Evolutionary conservation across 495 filamentous ascomycete species (phyloP).

Genomic region (Penicillium pancosmium): DNA sequence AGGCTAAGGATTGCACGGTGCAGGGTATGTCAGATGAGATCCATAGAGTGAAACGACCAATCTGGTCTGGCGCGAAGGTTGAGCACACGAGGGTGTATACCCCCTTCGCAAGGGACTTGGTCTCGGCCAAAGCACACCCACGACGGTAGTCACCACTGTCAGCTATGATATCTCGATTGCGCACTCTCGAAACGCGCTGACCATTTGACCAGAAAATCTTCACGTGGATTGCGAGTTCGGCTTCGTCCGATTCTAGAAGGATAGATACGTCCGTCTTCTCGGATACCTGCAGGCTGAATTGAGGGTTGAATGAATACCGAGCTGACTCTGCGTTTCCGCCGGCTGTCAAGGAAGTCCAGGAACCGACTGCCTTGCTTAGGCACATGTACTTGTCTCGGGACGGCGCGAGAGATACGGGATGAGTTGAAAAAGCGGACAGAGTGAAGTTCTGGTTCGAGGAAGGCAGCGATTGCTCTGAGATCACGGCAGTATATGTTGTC

Average conservation of each 20-base stretch:
- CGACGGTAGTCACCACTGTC: slow-evolving; percentile 84
- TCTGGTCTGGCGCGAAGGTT: slow-evolving; percentile 80
- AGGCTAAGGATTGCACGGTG: slow-evolving; percentile 54
- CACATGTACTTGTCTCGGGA: slow-evolving; percentile 62
- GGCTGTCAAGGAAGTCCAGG: slow-evolving; percentile 78
- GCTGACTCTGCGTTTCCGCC: slow-evolving; percentile 81
- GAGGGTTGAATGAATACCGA: slow-evolving; percentile 80
- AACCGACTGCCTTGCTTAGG: slow-evolving; percentile 53
- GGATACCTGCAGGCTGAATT: slow-evolving; percentile 69
- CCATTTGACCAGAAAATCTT: slow-evolving; percentile 79
- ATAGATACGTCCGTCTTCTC: slow-evolving; percentile 63
- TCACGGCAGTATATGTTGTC: slow-evolving; percentile 72
- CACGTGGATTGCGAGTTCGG: slow-evolving; percentile 74
- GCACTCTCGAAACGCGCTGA: slow-evolving; percentile 66
- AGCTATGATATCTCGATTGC: slow-evolving; percentile 74
- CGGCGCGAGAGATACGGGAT: slow-evolving; percentile 57
- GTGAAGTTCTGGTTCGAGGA: slow-evolving; percentile 75
- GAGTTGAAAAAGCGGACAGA: slow-evolving; percentile 73
- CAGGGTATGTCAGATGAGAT: slow-evolving; percentile 63
- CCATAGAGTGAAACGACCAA: slow-evolving; percentile 73
- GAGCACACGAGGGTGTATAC: slow-evolving; percentile 85
- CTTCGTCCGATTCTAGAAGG: slow-evolving; percentile 72
- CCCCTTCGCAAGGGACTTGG: slow-evolving; percentile 59
- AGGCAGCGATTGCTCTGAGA: slow-evolving; percentile 76
- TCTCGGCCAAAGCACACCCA: slow-evolving; percentile 70